A percentile compares a stretch with the other conserved stretches of the same genome.
Evolutionary conservation across 768 basidiomycete genomes (phyloP).

Genomic region (Myochromella boudieri): DNA sequence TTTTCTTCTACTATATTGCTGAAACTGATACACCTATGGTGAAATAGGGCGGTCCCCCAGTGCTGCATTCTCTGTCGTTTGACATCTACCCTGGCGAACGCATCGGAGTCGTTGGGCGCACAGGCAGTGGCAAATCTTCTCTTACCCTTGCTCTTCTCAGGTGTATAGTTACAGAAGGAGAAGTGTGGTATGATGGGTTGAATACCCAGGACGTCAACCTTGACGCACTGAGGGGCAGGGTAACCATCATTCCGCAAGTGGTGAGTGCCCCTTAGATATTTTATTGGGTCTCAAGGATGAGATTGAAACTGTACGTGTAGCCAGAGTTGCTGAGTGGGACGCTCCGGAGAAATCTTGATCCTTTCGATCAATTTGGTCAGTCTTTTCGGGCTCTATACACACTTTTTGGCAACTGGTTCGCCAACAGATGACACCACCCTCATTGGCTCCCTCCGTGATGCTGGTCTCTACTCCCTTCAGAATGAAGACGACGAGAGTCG

Average conservation of each 20-base stretch:
- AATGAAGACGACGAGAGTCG: constrained; percentile 42
- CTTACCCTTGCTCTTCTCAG: constrained; percentile 52
- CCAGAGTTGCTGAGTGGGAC: constrained; percentile 58
- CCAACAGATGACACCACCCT: constrained; percentile 37
- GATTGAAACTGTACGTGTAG: constrained; percentile 15
- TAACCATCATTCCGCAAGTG: constrained; percentile 58
- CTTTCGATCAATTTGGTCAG: constrained; percentile 50
- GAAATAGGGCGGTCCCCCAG: neutral
- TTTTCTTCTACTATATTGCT: no score
- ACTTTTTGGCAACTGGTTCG: neutral
- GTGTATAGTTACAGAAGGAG: constrained; percentile 54
- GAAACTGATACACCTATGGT: neutral
- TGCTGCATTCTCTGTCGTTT: constrained; percentile 41
- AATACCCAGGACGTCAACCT: constrained; percentile 48
- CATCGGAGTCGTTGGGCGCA: constrained; percentile 41
- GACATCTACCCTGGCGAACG: constrained; percentile 51
- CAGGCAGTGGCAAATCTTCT: constrained; percentile 42
- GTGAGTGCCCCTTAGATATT: constrained; percentile 21
- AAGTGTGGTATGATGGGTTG: constrained; percentile 54
- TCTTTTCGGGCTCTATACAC: neutral
- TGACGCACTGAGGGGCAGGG: constrained; percentile 48
- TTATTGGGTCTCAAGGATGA: neutral
- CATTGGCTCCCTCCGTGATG: constrained; percentile 36
- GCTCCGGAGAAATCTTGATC: constrained; percentile 63
- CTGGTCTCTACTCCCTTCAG: constrained; percentile 38